Evolutionary conservation across 1,284 basidiomycete species (phyloP).

Genomic region (Rhodotorula sp.): DNA sequence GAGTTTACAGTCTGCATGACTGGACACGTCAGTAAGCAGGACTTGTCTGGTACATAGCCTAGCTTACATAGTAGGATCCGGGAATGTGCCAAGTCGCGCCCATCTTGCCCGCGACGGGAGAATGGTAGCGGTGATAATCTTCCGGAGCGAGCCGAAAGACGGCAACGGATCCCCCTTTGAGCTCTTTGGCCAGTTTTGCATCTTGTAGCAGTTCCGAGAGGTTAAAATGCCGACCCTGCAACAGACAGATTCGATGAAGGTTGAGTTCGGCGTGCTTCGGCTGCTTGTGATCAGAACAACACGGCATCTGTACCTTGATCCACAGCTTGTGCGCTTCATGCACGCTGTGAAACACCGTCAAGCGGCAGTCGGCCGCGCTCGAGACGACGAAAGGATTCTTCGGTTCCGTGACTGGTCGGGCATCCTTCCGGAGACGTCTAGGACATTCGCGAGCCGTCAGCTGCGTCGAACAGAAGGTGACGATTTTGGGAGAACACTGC

Average conservation of each 20-base stretch:
- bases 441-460: background rate
- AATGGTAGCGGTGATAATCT: slow-evolving; percentile 82
- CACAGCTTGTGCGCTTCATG: slow-evolving; percentile 80
- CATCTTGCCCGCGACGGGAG: slow-evolving; percentile 63
- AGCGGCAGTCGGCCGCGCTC: slow-evolving; percentile 78
- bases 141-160: slow-evolving; percentile 89
- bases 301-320: slow-evolving; percentile 70
- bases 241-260: background rate
- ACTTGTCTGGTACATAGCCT: slow-evolving; percentile 11
- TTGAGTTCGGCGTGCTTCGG: background rate
- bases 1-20: slow-evolving; percentile 63
- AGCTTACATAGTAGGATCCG: slow-evolving; percentile 42
- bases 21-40: slow-evolving; percentile 18
- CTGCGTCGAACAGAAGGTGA: slow-evolving; percentile 49
- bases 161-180: slow-evolving; percentile 65
- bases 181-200: slow-evolving; percentile 48
- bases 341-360: slow-evolving; percentile 87
- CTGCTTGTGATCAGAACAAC: background rate
- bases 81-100: slow-evolving; percentile 55
- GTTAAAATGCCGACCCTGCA: slow-evolving; percentile 72
- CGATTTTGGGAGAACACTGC: slow-evolving; percentile 47
- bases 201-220: slow-evolving; percentile 62
- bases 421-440: slow-evolving; percentile 79
- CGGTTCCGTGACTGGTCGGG: slow-evolving; percentile 70
- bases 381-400: slow-evolving; percentile 78